Conservation (phyloP, 768 basidiomycete genomes). For the Panaeolus papilionaceus region DNA sequence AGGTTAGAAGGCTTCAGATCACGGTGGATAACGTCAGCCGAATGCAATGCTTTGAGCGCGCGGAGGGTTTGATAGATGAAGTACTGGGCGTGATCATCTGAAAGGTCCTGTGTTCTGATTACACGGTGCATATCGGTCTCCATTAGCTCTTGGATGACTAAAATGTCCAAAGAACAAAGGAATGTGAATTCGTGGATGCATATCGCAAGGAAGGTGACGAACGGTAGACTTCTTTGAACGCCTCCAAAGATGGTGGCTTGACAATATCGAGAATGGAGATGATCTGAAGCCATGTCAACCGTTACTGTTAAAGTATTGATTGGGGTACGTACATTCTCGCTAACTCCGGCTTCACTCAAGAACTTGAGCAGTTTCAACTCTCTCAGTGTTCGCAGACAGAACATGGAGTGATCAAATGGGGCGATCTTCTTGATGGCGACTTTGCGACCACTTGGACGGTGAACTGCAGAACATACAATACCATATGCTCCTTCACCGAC, state of each 20-base stretch:
- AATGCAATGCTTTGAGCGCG: constrained; percentile 94
- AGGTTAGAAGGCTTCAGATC: constrained; percentile 98
- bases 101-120: constrained; percentile 92
- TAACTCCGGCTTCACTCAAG: constrained; percentile 85
- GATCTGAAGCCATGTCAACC: constrained; percentile 45
- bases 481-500: constrained; percentile 95
- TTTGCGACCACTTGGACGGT: constrained; percentile 84
- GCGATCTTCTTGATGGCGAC: constrained; percentile 97
- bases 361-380: constrained; percentile 94
- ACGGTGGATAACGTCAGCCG: constrained; percentile 94
- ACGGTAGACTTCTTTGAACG: constrained; percentile 81
- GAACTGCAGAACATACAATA: constrained; percentile 93
- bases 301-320: not conserved
- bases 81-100: constrained; percentile 95
- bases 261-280: constrained; percentile 97
- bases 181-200: not conserved
- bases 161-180: constrained; percentile 22
- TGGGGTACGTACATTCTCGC: constrained; percentile 72
- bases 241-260: constrained; percentile 70
- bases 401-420: constrained; percentile 95
- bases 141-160: constrained; percentile 92
- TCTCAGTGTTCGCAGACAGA: constrained; percentile 82
- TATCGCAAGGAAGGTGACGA: constrained; percentile 18
- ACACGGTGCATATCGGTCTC: constrained; percentile 98
- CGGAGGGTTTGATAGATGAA: constrained; percentile 95